Conservation (phyloP, 768 basidiomycete genomes). For the Mycena floridula region DNA sequence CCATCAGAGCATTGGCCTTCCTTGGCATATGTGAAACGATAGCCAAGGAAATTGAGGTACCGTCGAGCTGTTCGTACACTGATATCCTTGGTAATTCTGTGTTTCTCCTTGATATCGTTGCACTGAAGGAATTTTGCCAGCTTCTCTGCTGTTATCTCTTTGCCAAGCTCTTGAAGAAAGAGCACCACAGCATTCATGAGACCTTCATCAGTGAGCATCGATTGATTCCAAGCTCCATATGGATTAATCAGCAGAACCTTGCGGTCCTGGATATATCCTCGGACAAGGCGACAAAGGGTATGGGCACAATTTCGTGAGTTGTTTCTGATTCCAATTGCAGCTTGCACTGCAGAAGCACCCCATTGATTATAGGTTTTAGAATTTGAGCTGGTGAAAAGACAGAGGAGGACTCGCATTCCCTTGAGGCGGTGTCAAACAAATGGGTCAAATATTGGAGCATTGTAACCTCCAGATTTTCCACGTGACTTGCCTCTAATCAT, state of each 20-base stretch:
- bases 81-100: conserved; percentile 6
- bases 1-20: conserved; percentile 19
- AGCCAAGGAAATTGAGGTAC: conserved; percentile 8
- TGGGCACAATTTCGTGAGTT: neutral
- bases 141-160: conserved; percentile 13
- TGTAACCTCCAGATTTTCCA: neutral
- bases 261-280: conserved; percentile 3
- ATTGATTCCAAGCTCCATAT: conserved; percentile 7
- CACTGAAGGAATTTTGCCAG: neutral
- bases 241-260: neutral
- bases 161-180: conserved; percentile 15
- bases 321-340: neutral
- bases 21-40: conserved; percentile 7
- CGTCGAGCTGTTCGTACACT: conserved; percentile 2
- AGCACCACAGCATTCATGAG: neutral
- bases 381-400: neutral
- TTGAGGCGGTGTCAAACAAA: neutral
- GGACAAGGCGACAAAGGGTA: neutral
- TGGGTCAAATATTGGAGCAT: neutral
- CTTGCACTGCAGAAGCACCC: neutral
- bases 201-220: conserved; percentile 15
- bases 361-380: neutral
- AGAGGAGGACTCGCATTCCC: neutral
- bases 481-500: neutral
- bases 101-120: neutral